Percentiles rank a stretch among this genome's conserved stretches.
phyloP scores from a whole-genome alignment of 768 basidiomycete species.

The Amanita molliuscula region DNA sequence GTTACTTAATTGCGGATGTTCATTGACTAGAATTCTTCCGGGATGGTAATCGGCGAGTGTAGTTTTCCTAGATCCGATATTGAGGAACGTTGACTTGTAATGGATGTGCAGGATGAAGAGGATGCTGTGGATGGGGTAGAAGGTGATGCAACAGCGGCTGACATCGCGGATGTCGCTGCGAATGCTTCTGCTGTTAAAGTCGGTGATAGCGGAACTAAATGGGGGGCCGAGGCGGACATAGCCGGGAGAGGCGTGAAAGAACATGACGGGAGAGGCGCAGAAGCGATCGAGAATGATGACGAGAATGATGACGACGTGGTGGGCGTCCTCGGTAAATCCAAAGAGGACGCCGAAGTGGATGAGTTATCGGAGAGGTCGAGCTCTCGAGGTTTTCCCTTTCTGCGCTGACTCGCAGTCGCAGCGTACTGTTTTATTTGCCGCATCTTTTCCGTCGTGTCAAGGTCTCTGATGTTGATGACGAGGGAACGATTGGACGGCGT shows the following conservation, averaged over 20 bases:
- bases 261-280: background rate
- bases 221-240: background rate
- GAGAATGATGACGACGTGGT: background rate
- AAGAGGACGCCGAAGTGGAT: background rate
- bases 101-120: background rate
- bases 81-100: background rate
- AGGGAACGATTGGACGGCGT: background rate
- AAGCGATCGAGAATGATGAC: background rate
- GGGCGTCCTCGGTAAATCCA: background rate
- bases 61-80: background rate
- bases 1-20: background rate
- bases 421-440: conserved; percentile 1
- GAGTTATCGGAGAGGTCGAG: background rate
- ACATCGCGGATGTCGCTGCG: background rate
- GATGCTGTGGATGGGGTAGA: background rate
- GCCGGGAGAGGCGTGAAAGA: background rate
- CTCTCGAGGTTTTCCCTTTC: background rate
- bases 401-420: background rate
- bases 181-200: background rate
- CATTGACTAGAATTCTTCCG: background rate
- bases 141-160: background rate
- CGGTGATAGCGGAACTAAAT: background rate
- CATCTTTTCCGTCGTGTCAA: conserved; percentile 3
- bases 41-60: background rate
- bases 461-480: conserved; percentile 5